phyloP scores from a whole-genome alignment of 2,329 filamentous ascomycete species.

The Aureobasidium lini region DNA sequence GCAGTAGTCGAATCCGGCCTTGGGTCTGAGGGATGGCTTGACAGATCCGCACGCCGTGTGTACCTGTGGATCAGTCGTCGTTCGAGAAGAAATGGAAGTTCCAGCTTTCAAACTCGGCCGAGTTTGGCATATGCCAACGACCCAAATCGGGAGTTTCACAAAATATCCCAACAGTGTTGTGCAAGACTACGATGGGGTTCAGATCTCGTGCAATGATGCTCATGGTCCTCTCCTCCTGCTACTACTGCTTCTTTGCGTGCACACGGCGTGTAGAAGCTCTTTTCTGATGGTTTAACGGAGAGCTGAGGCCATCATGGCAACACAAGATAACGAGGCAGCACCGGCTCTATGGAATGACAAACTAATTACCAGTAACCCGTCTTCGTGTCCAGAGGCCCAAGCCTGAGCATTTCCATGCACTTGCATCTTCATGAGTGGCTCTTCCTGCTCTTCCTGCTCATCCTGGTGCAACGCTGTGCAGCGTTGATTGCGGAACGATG shows the following conservation, averaged over 20 bases:
- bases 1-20: conserved; percentile 9
- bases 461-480: background rate
- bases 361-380: background rate
- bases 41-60: conserved; percentile 7
- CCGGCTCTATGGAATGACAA: background rate
- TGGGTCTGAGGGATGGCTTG: background rate
- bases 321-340: background rate
- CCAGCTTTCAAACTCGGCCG: background rate
- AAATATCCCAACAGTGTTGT: background rate
- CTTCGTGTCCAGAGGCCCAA: background rate
- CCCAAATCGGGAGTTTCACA: background rate
- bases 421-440: background rate
- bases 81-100: conserved; percentile 11
- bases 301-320: background rate
- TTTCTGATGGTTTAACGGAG: background rate
- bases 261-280: background rate
- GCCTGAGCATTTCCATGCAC: background rate
- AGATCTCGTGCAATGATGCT: background rate
- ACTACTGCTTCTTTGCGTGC: background rate
- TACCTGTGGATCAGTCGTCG: background rate
- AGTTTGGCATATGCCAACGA: conserved; percentile 2
- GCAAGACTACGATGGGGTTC: background rate
- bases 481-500: background rate
- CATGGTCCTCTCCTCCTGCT: too few species aligned
- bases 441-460: background rate